A percentile compares a stretch with the other conserved stretches of the same genome.
phyloP scores from a whole-genome alignment of 768 basidiomycete genomes.

The Trametes gibbosa region DNA sequence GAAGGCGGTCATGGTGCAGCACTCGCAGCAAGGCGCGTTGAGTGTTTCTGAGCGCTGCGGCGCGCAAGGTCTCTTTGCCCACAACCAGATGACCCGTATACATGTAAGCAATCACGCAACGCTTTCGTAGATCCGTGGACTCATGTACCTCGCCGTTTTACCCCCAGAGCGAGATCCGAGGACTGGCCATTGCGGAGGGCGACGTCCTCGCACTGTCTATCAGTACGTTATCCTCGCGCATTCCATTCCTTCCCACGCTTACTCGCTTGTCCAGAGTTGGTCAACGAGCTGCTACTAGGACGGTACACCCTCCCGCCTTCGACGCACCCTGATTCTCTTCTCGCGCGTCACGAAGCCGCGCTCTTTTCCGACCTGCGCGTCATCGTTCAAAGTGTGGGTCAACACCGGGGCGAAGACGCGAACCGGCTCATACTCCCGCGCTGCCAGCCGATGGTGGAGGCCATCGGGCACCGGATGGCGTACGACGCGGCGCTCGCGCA shows the following conservation, averaged over 20 bases:
- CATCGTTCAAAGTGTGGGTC: slow-evolving; percentile 20
- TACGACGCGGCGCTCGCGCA: slow-evolving; percentile 32
- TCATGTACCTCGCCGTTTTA: neutral
- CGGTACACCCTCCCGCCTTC: slow-evolving; percentile 51
- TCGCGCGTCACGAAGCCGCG: slow-evolving; percentile 49
- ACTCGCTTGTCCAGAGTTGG: slow-evolving; percentile 44
- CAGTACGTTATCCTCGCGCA: slow-evolving; percentile 27
- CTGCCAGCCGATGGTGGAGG: slow-evolving; percentile 24
- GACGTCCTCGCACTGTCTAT: slow-evolving; percentile 41
- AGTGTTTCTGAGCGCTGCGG: slow-evolving; percentile 38
- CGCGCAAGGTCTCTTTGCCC: slow-evolving; percentile 40
- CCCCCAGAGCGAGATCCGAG: slow-evolving; percentile 38
- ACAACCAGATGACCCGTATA: slow-evolving; percentile 34
- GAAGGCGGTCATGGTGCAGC: slow-evolving; percentile 31
- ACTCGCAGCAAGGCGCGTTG: slow-evolving; percentile 19
- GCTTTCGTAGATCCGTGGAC: neutral
- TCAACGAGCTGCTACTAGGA: slow-evolving; percentile 54
- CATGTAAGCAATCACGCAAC: slow-evolving; percentile 27
- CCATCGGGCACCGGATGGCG: slow-evolving; percentile 34
- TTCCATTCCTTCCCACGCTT: neutral
- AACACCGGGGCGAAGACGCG: slow-evolving; percentile 50
- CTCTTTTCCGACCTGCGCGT: slow-evolving; percentile 28
- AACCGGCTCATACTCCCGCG: slow-evolving; percentile 38
- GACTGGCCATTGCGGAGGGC: slow-evolving; percentile 45
- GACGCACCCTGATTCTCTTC: slow-evolving; percentile 42